These are phyloP conservation scores for Suillus weaverae DNA, from an alignment of 768 basidiomycete species.

Conservation along the genomic window DNA sequence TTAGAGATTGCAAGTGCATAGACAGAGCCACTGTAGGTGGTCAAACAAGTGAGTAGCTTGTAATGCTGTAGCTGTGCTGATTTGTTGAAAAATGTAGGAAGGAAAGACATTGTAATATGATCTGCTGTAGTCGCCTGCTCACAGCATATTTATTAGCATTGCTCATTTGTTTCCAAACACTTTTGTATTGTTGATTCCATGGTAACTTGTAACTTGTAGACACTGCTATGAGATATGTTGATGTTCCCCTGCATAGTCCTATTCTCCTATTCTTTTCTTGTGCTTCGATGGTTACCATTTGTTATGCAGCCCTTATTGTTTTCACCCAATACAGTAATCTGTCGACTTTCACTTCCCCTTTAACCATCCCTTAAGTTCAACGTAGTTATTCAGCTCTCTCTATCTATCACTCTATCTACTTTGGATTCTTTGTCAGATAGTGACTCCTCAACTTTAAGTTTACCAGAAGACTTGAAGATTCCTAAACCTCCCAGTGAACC, in stretches of 20 bases:
- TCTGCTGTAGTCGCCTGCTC: conserved; percentile 3
- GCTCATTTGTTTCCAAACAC: background rate
- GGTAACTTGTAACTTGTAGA: background rate
- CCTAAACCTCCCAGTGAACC: conserved; percentile 10
- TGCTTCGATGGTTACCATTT: background rate
- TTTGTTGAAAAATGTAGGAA: background rate
- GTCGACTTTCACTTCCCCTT: background rate
- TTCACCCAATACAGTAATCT: background rate
- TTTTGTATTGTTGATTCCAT: background rate
- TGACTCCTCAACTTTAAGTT: no score
- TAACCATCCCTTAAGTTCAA: background rate
- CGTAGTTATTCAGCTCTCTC: no score
- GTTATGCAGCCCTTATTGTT: background rate
- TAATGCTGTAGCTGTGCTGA: background rate
- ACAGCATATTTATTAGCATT: background rate
- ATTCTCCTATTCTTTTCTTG: no score
- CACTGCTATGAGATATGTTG: no score
- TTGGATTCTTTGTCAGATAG: no score
- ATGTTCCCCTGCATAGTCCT: no score
- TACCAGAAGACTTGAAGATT: no score
- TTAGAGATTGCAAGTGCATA: conserved; percentile 8
- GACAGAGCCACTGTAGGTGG: background rate
- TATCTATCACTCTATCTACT: background rate
- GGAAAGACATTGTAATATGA: background rate
- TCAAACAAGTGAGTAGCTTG: background rate